Percentiles rank a stretch among this genome's conserved stretches.
Evolutionary conservation across 75 land plant genomes (phyloP).

Genomic region (Isoetes taiwanensis): DNA sequence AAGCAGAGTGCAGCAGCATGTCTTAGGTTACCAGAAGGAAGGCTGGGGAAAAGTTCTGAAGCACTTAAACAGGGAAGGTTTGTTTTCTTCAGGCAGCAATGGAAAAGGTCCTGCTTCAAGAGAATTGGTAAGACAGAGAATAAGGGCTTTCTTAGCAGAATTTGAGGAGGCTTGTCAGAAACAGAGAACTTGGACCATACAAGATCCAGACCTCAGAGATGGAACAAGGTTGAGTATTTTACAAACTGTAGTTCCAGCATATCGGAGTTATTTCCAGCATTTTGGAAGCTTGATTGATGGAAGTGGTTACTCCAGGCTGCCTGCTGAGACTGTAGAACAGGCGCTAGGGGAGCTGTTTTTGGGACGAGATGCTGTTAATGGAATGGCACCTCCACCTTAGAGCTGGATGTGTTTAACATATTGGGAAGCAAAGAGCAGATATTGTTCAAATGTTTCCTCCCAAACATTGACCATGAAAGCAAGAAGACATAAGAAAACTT

Average conservation of each 20-base stretch:
- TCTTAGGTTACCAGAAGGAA: conserved; percentile 32
- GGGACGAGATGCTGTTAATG: too few relatives aligned
- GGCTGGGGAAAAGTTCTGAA: conserved; percentile 48
- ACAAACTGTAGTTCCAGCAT: conserved; percentile 40
- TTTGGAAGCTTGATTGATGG: conserved; percentile 1
- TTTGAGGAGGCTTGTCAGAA: conserved; percentile 42
- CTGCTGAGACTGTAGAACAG: too few relatives aligned
- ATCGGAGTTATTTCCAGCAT: conserved; percentile 12
- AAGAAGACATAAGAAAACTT: too few relatives aligned
- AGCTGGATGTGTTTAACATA: too few relatives aligned
- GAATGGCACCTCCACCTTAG: too few relatives aligned
- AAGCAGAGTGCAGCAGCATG: conserved; percentile 35
- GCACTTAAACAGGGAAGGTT: conserved; percentile 43
- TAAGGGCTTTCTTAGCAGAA: conserved; percentile 44
- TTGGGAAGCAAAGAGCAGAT: too few relatives aligned
- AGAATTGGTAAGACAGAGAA: conserved; percentile 51
- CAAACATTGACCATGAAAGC: too few relatives aligned
- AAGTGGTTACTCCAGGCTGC: too few relatives aligned
- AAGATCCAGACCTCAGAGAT: conserved; percentile 47
- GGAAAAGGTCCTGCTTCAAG: conserved; percentile 64
- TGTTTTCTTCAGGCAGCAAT: conserved; percentile 34
- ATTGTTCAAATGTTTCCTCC: too few relatives aligned
- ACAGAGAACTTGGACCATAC: conserved; percentile 46
- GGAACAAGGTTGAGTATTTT: conserved; percentile 31
- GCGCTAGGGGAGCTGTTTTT: too few relatives aligned